Evolutionary conservation across 257 asterid species (phyloP), one percentile per base, ranked within the genome.

Genomic region (Echites panduratus): DNA sequence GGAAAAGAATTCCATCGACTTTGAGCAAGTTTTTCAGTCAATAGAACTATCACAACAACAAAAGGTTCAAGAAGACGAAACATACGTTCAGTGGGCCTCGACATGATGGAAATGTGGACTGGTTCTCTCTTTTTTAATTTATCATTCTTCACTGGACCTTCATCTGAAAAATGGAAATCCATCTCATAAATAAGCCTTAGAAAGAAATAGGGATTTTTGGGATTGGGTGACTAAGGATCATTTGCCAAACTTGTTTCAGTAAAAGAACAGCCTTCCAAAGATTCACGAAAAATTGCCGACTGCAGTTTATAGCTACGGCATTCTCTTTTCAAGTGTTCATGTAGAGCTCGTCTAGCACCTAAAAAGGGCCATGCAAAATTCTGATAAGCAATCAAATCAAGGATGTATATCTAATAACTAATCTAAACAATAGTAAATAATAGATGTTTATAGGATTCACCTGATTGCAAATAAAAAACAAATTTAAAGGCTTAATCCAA

Each of bases 81-180:
- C 98, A 91, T 63, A 95, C 99, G 98, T 83, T 86, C 98, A 38
- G 97, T 86, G 64, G 89, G 96, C 11, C 97, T 85, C 57, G 89
- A 82, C 86, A 87, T 53, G 27, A 94, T 85, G 50, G 89, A 90
- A 73, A 90, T 62, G 84, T 90, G 86, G 79, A 84, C 75, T 68
- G 92, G 70, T 78, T 77, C 89, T 87, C 83, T 90, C 84, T 79
- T 88, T 75, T 82, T 95, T n/a, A 74, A 53, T 79, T 80, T 68
- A n/a, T 49, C 32, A 40, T 72, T 63, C 68, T 79, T 81, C 73
- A 57, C 81, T 73, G 63, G 66, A 66, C 70, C 70, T 84, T 71
- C 72, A 71, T 88, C 97, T 94, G 89, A 82, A 82, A 50, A 81
- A 54, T 27, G 67, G 41, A 76, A 50, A 79, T 68, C 61, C 52